These are phyloP conservation scores for Fusarium heterosporum DNA, from an alignment of 2,329 filamentous ascomycete species.

Conservation along the genomic window DNA sequence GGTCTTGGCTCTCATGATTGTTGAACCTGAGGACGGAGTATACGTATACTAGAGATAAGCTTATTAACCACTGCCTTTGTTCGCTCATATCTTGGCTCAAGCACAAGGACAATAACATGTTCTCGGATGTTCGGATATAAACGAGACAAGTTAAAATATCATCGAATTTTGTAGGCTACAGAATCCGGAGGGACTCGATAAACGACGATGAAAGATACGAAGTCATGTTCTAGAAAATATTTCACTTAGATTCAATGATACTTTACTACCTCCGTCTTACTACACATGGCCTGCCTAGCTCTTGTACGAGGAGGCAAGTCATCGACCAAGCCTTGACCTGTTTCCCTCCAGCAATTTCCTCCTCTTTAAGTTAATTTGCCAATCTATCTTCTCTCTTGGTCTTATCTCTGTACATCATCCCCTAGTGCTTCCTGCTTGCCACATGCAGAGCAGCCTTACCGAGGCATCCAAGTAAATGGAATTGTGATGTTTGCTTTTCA, in stretches of 20 bases:
- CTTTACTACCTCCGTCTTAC: conserved; percentile 2
- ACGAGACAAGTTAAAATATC: neutral
- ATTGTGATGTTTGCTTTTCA: conserved; percentile 3
- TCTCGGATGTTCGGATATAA: neutral
- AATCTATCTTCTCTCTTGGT: conserved; percentile 11
- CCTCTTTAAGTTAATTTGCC: conserved; percentile 18
- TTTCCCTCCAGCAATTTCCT: conserved; percentile 13
- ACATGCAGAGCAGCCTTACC: conserved; percentile 7
- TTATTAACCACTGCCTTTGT: neutral
- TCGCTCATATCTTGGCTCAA: too few relatives aligned
- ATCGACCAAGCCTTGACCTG: conserved; percentile 9
- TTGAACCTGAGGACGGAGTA: neutral
- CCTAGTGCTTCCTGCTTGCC: neutral
- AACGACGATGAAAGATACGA: neutral
- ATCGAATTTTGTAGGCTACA: neutral
- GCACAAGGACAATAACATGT: neutral
- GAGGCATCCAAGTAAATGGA: conserved; percentile 12
- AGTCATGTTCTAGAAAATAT: neutral
- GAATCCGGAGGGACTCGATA: neutral
- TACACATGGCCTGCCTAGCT: conserved; percentile 7
- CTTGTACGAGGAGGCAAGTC: conserved; percentile 9
- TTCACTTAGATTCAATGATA: conserved; percentile 2
- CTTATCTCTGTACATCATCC: conserved; percentile 2
- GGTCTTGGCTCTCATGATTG: neutral
- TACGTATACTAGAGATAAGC: neutral